These are phyloP conservation scores for Penicillium sp. DNA, from an alignment of 2,329 filamentous ascomycete species.

Conservation along the genomic window DNA sequence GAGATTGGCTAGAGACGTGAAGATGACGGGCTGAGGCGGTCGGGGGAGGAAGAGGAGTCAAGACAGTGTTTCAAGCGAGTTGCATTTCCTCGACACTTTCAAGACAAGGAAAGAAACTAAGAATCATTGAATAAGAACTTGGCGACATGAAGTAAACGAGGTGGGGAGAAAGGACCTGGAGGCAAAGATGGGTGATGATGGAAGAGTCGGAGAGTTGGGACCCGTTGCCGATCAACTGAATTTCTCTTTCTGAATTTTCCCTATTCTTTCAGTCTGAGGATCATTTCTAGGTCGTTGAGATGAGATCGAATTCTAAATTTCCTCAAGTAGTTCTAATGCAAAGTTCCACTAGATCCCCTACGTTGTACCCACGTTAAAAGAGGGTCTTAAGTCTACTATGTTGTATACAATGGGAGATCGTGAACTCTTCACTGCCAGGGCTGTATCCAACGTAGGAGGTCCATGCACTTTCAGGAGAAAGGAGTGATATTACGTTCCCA, in stretches of 20 bases:
- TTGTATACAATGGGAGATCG: neutral
- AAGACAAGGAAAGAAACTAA: conserved; percentile 11
- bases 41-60: conserved; percentile 9
- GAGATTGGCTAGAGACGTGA: conserved; percentile 21
- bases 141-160: conserved; percentile 13
- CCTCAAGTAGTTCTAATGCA: too few relatives aligned
- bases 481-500: neutral
- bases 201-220: conserved; percentile 29
- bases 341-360: neutral
- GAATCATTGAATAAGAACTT: conserved; percentile 12
- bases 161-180: conserved; percentile 4
- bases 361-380: neutral
- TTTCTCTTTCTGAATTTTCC: neutral
- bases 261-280: neutral
- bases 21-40: conserved; percentile 27
- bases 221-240: conserved; percentile 13
- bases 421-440: neutral
- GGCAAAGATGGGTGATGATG: conserved; percentile 12
- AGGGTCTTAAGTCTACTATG: neutral
- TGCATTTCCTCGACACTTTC: conserved; percentile 18
- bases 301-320: too few relatives aligned
- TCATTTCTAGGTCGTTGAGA: neutral
- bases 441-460: neutral
- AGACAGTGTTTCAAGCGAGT: conserved; percentile 17
- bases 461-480: neutral